These are phyloP conservation scores for Narthecium ossifragum DNA, from an alignment of 106 monocot genomes.

Conservation along the genomic window DNA sequence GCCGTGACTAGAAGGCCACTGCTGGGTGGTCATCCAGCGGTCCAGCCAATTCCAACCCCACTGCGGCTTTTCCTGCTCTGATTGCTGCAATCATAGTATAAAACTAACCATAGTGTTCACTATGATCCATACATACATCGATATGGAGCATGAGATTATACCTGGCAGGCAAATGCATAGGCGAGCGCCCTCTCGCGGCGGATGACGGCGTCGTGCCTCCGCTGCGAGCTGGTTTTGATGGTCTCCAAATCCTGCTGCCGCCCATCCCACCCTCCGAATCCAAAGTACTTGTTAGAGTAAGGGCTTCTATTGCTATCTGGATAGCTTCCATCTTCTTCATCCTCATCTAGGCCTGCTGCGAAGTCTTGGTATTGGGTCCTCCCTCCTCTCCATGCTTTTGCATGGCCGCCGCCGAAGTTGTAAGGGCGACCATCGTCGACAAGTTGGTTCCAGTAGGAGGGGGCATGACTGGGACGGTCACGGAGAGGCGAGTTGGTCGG, in stretches of 20 bases:
- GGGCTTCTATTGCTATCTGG: slow-evolving; percentile 5
- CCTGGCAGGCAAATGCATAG: slow-evolving; percentile 74
- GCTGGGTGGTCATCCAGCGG: slow-evolving; percentile 61
- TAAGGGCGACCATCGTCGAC: neutral
- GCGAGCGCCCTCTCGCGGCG: slow-evolving; percentile 68
- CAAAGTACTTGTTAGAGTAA: slow-evolving; percentile 1
- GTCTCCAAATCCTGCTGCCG: slow-evolving; percentile 17
- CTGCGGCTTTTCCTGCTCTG: slow-evolving; percentile 23
- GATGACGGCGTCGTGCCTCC: slow-evolving; percentile 24
- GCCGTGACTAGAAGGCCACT: slow-evolving; percentile 14
- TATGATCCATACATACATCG: neutral
- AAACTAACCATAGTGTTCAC: neutral
- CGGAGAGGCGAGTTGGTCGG: no score
- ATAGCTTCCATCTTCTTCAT: slow-evolving; percentile 4
- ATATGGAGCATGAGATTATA: neutral
- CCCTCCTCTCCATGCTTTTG: slow-evolving; percentile 1
- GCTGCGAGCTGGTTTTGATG: slow-evolving; percentile 6
- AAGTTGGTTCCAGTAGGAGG: no score
- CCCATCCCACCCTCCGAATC: slow-evolving; percentile 11
- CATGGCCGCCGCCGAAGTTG: neutral
- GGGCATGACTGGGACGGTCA: no score
- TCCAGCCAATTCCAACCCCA: slow-evolving; percentile 71
- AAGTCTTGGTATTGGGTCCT: neutral
- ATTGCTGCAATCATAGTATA: neutral
- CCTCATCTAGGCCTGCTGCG: neutral